These are phyloP conservation scores for Mucor racemosus DNA, from an alignment of 371 early-diverging fungal species.

Conservation along the genomic window DNA sequence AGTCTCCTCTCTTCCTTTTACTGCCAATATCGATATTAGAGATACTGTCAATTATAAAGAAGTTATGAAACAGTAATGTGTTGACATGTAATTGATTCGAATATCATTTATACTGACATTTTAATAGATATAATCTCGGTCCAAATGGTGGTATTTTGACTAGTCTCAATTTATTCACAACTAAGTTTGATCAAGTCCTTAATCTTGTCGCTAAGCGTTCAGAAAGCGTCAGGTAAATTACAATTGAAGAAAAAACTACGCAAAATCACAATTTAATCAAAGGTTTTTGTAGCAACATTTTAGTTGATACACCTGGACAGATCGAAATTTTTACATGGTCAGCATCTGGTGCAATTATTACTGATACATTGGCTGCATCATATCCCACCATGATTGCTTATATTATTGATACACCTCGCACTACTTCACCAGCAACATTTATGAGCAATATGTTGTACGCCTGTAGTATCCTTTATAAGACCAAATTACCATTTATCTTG, in stretches of 20 bases:
- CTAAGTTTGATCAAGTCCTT: conserved; percentile 96
- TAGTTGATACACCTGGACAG: conserved; percentile 99
- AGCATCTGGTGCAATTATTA: conserved; percentile 97
- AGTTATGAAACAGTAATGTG: conserved; percentile 94
- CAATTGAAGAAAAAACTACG: not conserved
- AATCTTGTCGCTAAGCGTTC: conserved; percentile 85
- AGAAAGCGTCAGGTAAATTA: conserved; percentile 63
- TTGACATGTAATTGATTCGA: not conserved
- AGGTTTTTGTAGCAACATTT: conserved; percentile 63
- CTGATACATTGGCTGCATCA: conserved; percentile 90
- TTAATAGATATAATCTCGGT: conserved; percentile 88
- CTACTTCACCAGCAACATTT: conserved; percentile 94
- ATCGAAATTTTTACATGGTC: conserved; percentile 99
- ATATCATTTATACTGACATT: not conserved
- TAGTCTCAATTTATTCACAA: conserved; percentile 95
- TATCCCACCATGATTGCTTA: conserved; percentile 96
- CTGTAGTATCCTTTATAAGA: conserved; percentile 95
- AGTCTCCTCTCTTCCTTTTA: conserved; percentile 89
- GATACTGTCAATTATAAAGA: conserved; percentile 99
- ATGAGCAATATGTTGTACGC: conserved; percentile 99
- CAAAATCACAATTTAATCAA: too few relatives aligned
- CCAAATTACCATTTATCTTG: conserved; percentile 92
- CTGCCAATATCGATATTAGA: conserved; percentile 97
- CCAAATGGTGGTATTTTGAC: conserved; percentile 99
- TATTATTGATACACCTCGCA: conserved; percentile 96